Base-by-base conservation (phyloP, 2,329 filamentous ascomycete species). In the Coniochaeta pulveracea region DNA sequence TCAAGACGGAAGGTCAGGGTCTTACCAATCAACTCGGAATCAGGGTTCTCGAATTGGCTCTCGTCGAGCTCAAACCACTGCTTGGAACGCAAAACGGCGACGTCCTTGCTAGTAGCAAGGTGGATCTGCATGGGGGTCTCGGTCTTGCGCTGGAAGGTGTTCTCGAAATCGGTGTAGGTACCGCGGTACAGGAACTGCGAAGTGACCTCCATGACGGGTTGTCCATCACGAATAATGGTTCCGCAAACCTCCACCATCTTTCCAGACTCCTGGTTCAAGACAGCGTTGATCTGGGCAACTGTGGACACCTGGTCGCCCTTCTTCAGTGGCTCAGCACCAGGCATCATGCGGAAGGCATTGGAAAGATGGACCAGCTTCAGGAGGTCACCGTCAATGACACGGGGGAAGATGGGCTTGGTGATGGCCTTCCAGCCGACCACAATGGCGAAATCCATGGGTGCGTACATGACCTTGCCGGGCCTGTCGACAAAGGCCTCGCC, bases 211-310 rank as follows among this genome's bases (percentile, higher is more conserved):
- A 98, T 98, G 41, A 98, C 85, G 5, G 86, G 70, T 55, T 83
- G 60, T 17, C 81, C 81, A 34, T 88, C 76, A 26, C 91, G 81
- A 34, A 73, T 80, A 49, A 98, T 94, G 5, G 91, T 98, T 41
- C 91, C 91, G 50, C 88, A 95, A n/a, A 98, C 89, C 60, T 98
- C 93, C 12, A 98, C 93, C 88, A 98, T 95, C 70, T 98, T 98
- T 30, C 91, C 91, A 39, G 91, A 86, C 10, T 94, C 86, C 57
- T 98, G 88, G 64, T 96, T 98, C 65, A 98, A 81, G 49, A 98
- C 86, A 11, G 91, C 86, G 48, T 98, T 96, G 63, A 98, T 84
- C 56, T 93, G 86, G 26, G 91, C 91, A 35, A 85, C 93, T 3
- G 91, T 96, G 41, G 85, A 79, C 14, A 98, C 74, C 41, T 88